Evolutionary conservation across 2,329 filamentous ascomycete genomes (phyloP), one percentile per base, ranked within the genome.

Genomic region (Mycosphaerella sp.): DNA sequence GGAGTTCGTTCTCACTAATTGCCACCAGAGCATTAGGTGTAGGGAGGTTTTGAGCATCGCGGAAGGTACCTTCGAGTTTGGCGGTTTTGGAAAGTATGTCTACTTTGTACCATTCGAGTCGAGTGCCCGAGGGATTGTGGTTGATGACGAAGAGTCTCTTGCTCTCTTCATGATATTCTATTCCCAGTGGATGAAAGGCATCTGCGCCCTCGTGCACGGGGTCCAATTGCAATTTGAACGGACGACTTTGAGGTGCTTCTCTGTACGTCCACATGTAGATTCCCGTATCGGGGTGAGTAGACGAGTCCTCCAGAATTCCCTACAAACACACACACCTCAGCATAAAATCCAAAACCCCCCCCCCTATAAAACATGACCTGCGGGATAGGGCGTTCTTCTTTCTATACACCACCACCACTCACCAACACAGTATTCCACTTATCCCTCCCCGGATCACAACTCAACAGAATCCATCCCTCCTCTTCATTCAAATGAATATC

Each of bases 341-440:
- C 14, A 17, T 36, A 2, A 2, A 17, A 17, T 17, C 14, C 14
- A 17, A 17, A 17, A n/a, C n/a, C n/a, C n/a, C 14, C 14, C 14
- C 14, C 14, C 14, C 14, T 1, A 17, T 17, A 17, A 17, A 17
- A 17, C 14, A 17, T 1, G 1, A 17, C 1, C 14, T 17, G 14
- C 14, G 14, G 14, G 14, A 17, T 17, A 17, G 14, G 14, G 14
- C 14, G 14, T 17, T 17, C 14, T 17, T 17, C 14, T 17, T 17
- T 17, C 14, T 17, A 17, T 17, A 17, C 14, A 17, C 21, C 21
- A 21, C 21, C 21, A 21, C 21, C 2, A 34, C 67, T 54, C 51
- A 74, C 73, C 73, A 75, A 74, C 9, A 76, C 73, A 0, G 72
- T 74, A 48, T 76, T 75, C 73, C 73, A 76, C 4, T 62, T 59